phyloP scores from a whole-genome alignment of 164 flowering plant species.

The Amborella trichopoda region DNA sequence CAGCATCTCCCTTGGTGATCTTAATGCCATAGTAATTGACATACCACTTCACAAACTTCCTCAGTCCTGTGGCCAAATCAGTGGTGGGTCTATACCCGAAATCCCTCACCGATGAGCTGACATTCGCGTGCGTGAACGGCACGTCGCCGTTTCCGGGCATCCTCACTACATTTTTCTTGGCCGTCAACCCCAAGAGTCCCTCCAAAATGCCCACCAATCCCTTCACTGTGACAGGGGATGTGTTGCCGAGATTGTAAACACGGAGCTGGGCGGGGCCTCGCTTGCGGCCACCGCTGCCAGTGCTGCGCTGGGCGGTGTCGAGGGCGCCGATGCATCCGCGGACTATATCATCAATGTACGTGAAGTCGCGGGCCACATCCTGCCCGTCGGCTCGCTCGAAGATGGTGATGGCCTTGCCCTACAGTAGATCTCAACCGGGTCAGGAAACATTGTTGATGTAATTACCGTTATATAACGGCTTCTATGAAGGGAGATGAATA shows the following conservation, averaged over 20 bases:
- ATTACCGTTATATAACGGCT: no score
- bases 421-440: background rate
- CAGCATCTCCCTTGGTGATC: conserved; percentile 34
- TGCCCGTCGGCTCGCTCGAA: conserved; percentile 48
- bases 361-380: conserved; percentile 94
- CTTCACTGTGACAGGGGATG: conserved; percentile 77
- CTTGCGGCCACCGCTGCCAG: conserved; percentile 87
- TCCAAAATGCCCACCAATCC: conserved; percentile 59
- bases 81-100: conserved; percentile 89
- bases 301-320: conserved; percentile 89
- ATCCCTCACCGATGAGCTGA: conserved; percentile 59
- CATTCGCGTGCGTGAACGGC: conserved; percentile 90
- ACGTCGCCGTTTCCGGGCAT: conserved; percentile 97
- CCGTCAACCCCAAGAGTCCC: conserved; percentile 38
- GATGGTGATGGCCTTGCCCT: conserved; percentile 40
- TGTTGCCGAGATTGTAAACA: conserved; percentile 79
- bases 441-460: no score
- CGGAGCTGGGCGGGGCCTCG: conserved; percentile 65
- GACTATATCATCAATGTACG: conserved; percentile 85
- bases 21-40: conserved; percentile 76
- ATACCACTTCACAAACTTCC: conserved; percentile 94
- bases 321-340: conserved; percentile 80
- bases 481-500: no score
- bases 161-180: conserved; percentile 61
- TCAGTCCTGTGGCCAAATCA: conserved; percentile 61